Evolutionary conservation across 1,139 yeast species (phyloP).

Genomic region (Protomyces macrosporus): DNA sequence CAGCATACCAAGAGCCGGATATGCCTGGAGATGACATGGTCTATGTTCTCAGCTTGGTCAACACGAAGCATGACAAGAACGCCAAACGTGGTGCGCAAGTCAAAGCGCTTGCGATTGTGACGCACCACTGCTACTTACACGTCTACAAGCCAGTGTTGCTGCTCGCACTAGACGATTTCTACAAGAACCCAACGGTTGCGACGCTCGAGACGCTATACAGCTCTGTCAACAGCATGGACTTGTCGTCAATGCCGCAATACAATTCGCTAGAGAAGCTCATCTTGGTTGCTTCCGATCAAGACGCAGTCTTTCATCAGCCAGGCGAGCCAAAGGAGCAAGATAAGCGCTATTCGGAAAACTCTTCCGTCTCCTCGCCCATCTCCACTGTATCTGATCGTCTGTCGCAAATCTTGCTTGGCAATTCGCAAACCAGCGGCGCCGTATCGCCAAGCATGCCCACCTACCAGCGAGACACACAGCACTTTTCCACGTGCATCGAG

Average conservation of each 20-base stretch:
- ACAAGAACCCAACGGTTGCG: constrained; percentile 35
- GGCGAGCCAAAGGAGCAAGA: constrained; percentile 33
- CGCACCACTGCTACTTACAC: constrained; percentile 50
- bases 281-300: constrained; percentile 36
- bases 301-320: constrained; percentile 34
- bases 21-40: constrained; percentile 40
- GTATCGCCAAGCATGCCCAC: background rate
- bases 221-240: constrained; percentile 41
- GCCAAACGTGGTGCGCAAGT: constrained; percentile 50
- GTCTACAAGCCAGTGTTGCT: constrained; percentile 54
- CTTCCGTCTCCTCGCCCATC: background rate
- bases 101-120: constrained; percentile 52
- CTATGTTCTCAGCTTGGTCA: constrained; percentile 54
- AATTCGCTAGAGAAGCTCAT: constrained; percentile 37
- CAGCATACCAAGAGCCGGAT: background rate
- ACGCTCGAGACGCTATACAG: constrained; percentile 41
- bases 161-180: constrained; percentile 49
- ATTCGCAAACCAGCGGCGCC: background rate
- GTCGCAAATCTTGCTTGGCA: background rate
- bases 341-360: background rate
- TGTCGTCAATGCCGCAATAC: constrained; percentile 37
- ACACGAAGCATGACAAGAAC: constrained; percentile 47
- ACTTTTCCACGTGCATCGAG: background rate
- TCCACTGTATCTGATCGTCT: constrained; percentile 4
- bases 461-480: constrained; percentile 6